phyloP scores from a whole-genome alignment of 345 rosid genomes.

The Iberis pinnata region DNA sequence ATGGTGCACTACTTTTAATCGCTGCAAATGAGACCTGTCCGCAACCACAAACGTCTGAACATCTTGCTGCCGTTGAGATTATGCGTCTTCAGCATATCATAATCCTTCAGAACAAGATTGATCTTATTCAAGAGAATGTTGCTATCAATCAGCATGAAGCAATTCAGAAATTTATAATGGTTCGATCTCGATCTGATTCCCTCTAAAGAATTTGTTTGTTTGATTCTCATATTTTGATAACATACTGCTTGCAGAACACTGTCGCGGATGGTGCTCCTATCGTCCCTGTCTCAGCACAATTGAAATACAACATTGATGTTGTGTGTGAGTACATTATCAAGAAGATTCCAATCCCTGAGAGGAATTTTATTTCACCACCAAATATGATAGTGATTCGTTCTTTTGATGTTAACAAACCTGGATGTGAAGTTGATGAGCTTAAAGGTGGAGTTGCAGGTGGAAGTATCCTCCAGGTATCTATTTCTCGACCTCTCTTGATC shows the following conservation, averaged over 20 bases:
- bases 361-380: conserved; percentile 83
- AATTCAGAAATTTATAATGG: conserved; percentile 83
- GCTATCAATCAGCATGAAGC: conserved; percentile 90
- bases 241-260: conserved; percentile 54
- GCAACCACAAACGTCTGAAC: conserved; percentile 99
- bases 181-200: conserved; percentile 16
- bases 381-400: conserved; percentile 95
- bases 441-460: conserved; percentile 99
- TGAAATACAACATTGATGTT: conserved; percentile 85
- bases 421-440: conserved; percentile 83
- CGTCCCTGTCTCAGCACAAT: conserved; percentile 92
- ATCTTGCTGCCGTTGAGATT: conserved; percentile 93
- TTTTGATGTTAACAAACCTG: conserved; percentile 95
- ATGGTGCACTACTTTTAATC: conserved; percentile 89
- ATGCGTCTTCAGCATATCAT: conserved; percentile 92
- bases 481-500: not conserved
- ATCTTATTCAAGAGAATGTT: conserved; percentile 90
- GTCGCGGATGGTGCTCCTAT: conserved; percentile 88
- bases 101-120: conserved; percentile 92
- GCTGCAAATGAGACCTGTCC: conserved; percentile 99
- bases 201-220: not conserved
- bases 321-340: conserved; percentile 91
- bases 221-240: not conserved
- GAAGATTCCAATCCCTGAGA: conserved; percentile 90
- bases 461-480: conserved; percentile 75